phyloP scores from a whole-genome alignment of 2,329 filamentous ascomycete species.

The Pyrenochaeta sp. region DNA sequence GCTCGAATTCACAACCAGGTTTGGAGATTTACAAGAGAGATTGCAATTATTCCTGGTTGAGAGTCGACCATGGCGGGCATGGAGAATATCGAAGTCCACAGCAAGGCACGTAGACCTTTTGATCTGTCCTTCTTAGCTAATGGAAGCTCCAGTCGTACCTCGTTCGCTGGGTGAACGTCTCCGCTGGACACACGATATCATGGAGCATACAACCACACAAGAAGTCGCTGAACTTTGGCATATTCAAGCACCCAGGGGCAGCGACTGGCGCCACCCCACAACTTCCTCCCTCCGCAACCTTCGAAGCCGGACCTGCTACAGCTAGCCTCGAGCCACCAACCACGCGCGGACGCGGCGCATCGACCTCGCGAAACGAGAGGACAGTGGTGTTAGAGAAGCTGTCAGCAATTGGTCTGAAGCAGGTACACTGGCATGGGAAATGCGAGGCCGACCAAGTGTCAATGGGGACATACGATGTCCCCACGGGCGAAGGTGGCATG shows the following conservation, averaged over 20 bases:
- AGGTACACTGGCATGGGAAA: constrained; percentile 84
- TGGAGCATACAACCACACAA: constrained; percentile 99
- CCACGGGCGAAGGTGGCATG: constrained; percentile 80
- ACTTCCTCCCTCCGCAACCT: constrained; percentile 46
- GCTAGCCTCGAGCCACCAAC: constrained; percentile 62
- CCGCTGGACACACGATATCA: constrained; percentile 88
- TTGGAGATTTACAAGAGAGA: not conserved
- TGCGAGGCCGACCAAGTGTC: constrained; percentile 96
- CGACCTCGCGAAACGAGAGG: constrained; percentile 72
- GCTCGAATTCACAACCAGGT: constrained; percentile 1
- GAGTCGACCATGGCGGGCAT: constrained; percentile 78
- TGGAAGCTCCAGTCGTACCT: constrained; percentile 80
- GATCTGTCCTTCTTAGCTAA: constrained; percentile 20
- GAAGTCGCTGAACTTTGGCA: constrained; percentile 97
- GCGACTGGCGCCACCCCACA: constrained; percentile 59
- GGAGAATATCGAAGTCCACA: constrained; percentile 96
- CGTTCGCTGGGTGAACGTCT: constrained; percentile 94
- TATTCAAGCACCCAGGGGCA: constrained; percentile 94
- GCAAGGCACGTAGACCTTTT: constrained; percentile 72
- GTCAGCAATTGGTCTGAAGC: constrained; percentile 68
- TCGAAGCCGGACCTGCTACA: constrained; percentile 45
- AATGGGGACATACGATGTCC: constrained; percentile 86
- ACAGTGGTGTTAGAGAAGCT: constrained; percentile 74
- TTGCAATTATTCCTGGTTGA: not conserved
- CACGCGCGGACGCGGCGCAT: constrained; percentile 58